Evolutionary conservation across 2,329 filamentous ascomycete species (phyloP).

Genomic region (Biscogniauxia sp.): DNA sequence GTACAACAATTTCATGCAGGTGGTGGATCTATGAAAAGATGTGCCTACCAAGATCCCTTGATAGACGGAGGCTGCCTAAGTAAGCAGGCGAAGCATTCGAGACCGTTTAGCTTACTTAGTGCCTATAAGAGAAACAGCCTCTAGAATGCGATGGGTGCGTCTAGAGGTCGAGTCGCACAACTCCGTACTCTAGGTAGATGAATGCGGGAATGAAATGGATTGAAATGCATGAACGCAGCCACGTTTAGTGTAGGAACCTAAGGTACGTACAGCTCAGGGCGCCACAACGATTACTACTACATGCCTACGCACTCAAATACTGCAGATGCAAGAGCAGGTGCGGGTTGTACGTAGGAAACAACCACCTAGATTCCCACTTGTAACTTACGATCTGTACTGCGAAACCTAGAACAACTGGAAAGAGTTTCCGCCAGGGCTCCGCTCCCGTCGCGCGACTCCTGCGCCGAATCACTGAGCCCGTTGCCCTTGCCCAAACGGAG

Average conservation of each 20-base stretch:
- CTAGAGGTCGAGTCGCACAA: background rate
- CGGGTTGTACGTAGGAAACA: no score
- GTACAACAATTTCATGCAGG: background rate
- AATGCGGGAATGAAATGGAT: background rate
- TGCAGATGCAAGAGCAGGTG: no score
- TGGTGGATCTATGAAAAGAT: background rate
- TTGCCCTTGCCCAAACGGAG: background rate
- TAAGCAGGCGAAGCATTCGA: background rate
- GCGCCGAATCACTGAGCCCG: background rate
- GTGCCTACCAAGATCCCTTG: no score
- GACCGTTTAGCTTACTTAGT: background rate
- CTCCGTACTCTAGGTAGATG: no score
- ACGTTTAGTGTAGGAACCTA: no score
- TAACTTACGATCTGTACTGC: background rate
- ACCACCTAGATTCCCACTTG: no score
- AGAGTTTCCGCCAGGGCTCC: background rate
- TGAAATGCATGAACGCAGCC: background rate
- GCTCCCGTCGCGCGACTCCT: background rate
- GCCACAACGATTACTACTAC: no score
- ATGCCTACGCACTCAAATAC: no score
- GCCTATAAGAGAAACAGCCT: no score
- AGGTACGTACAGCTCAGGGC: no score
- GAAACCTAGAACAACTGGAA: background rate
- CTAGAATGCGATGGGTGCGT: background rate
- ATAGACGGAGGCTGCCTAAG: background rate